Base-by-base conservation (phyloP, 352 stramenopile genomes). In the Phytopythium montanum region DNA sequence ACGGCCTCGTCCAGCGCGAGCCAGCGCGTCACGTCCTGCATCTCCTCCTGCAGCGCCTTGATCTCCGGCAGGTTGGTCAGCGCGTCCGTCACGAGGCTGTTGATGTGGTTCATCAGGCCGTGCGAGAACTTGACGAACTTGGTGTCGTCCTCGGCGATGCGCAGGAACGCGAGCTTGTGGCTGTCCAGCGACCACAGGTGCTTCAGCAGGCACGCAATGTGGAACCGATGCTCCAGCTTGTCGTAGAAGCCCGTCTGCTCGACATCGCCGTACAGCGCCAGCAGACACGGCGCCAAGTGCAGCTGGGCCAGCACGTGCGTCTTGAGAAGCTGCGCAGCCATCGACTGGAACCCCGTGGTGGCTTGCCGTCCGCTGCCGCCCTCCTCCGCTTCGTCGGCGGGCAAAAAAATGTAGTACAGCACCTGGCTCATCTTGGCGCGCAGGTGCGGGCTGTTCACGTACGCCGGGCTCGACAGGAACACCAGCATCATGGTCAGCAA, bases 21-120 rank as follows among this genome's bases (percentile, higher is more conserved):
- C 85, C 85, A 94, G 14, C 72, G 76, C 3, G 79, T 54, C 6
- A 90, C 72, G 38, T 94, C 74, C 61, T 91, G 75, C 79, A 90
- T 98, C 69, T 98, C 81, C 44, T 97, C 75, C 66, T 99, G 95
- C 8, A 97, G 66, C 33, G 79, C 62, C 57, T 97, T 95, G 69
- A 99, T 99, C 63, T 98, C 92, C 0, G 93, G 92, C 28, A 99
- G 62, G 26, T 96, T 97, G 59, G 98, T 96, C 62, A 99, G 94
- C 7, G 97, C 96, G 70, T 89, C 92, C 0, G 93, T 97, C 34
- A 99, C 96, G 33, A 99, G 72, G 36, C 89, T 82, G 68, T 99
- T 99, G 61, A 98, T 99, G 72, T 99, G 96, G 73, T 99, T 99
- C 70, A 99, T 98, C 61, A 99, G 88, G 18, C 97, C 97, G 65